Percentiles rank a stretch among this genome's conserved stretches.
phyloP scores from a whole-genome alignment of 495 filamentous ascomycete species.

The Hyaloscypha variabilis region DNA sequence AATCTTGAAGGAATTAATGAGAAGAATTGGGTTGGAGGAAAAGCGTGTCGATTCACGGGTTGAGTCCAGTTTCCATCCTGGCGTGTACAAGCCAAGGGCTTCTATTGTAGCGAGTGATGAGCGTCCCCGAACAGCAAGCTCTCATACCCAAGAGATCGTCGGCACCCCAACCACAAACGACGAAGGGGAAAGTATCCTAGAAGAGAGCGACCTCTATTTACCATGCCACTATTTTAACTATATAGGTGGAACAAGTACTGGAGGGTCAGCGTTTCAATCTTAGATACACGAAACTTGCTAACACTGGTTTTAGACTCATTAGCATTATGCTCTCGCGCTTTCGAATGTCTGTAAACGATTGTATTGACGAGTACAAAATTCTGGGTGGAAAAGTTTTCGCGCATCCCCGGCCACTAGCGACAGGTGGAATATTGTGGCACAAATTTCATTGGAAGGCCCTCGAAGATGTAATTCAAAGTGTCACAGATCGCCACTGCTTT shows the following conservation, averaged over 20 bases:
- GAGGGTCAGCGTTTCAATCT: background rate
- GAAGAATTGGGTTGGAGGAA: background rate
- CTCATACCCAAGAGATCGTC: background rate
- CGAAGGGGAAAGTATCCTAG: background rate
- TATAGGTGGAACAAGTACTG: background rate
- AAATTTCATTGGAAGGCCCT: background rate
- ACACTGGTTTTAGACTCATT: background rate
- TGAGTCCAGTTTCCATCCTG: background rate
- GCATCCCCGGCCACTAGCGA: background rate
- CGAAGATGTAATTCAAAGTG: background rate
- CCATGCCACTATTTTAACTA: background rate
- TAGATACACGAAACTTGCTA: background rate
- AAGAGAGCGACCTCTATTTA: background rate
- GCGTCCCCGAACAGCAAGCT: background rate
- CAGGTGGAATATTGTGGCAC: background rate
- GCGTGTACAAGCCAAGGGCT: no score
- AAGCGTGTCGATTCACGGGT: background rate
- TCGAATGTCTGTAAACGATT: slow-evolving; percentile 1
- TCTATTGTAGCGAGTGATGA: background rate
- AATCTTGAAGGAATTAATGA: background rate
- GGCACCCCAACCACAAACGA: background rate
- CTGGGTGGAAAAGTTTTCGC: slow-evolving; percentile 1
- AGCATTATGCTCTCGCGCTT: slow-evolving; percentile 1
- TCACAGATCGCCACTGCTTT: background rate
- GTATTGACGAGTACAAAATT: slow-evolving; percentile 1